Evolutionary conservation across 139 green algal species (phyloP).

Genomic region (Closterium sp.): DNA sequence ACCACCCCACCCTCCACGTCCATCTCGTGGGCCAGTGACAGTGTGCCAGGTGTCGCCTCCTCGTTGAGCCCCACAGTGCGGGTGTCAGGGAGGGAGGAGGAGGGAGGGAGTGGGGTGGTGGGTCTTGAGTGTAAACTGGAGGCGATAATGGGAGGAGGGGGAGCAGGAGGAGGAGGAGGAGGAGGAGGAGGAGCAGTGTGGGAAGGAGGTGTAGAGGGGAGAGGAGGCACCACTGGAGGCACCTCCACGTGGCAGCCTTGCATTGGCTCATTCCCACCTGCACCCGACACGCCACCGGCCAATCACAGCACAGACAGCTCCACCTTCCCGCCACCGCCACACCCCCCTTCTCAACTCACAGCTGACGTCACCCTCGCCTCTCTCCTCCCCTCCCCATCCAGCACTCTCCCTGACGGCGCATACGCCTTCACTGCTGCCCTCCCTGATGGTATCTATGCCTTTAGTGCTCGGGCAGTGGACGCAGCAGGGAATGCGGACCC

Average conservation of each 20-base stretch:
- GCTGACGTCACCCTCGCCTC: not conserved
- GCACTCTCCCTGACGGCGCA: no score
- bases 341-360: not conserved
- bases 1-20: not conserved
- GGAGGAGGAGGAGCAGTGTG: no score
- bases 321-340: not conserved
- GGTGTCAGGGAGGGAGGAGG: not conserved
- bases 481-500: not conserved
- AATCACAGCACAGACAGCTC: not conserved
- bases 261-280: not conserved
- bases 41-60: not conserved
- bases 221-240: not conserved
- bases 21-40: not conserved
- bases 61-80: not conserved
- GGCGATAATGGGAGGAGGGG: not conserved
- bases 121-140: not conserved
- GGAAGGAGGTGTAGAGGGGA: no score
- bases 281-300: not conserved
- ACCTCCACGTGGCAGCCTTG: not conserved
- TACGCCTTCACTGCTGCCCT: not conserved
- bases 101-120: not conserved
- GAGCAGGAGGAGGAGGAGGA: not conserved
- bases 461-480: not conserved
- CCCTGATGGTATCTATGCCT: not conserved
- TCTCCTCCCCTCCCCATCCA: not conserved